These are phyloP conservation scores for Skeletonema potamos DNA, from an alignment of 108 stramenopile genomes.

Conservation along the genomic window DNA sequence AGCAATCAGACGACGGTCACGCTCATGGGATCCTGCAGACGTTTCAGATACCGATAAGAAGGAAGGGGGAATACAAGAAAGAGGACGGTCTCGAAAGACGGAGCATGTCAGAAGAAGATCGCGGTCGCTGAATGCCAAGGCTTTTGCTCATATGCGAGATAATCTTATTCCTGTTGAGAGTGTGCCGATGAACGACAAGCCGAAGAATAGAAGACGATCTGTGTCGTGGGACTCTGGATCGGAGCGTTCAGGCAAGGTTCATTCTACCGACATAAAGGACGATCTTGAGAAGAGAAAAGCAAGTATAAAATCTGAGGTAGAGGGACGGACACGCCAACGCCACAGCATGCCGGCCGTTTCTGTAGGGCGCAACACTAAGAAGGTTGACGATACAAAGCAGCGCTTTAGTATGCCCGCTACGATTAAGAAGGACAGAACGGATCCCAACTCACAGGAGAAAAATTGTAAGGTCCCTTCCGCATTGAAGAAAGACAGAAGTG, in stretches of 20 bases:
- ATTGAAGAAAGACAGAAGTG: neutral
- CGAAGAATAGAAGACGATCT: neutral
- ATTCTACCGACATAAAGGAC: neutral
- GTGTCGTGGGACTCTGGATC: neutral
- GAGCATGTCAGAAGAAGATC: neutral
- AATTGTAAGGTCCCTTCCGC: no score
- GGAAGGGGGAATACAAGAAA: neutral
- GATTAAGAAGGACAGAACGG: neutral
- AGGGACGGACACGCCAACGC: neutral
- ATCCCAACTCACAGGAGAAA: neutral
- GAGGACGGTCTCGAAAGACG: neutral
- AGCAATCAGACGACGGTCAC: no score
- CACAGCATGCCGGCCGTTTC: neutral
- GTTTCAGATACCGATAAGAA: no score
- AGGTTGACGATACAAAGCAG: neutral
- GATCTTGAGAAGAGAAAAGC: neutral
- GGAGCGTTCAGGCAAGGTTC: neutral
- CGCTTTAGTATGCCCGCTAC: neutral
- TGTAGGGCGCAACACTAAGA: neutral
- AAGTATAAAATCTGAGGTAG: neutral
- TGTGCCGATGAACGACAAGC: neutral
- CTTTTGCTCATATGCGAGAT: neutral
- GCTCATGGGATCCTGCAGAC: no score
- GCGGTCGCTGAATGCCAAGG: neutral
- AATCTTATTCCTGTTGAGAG: neutral